Base-by-base conservation (phyloP, 2,329 filamentous ascomycete genomes). In the Daldinia sp. region DNA sequence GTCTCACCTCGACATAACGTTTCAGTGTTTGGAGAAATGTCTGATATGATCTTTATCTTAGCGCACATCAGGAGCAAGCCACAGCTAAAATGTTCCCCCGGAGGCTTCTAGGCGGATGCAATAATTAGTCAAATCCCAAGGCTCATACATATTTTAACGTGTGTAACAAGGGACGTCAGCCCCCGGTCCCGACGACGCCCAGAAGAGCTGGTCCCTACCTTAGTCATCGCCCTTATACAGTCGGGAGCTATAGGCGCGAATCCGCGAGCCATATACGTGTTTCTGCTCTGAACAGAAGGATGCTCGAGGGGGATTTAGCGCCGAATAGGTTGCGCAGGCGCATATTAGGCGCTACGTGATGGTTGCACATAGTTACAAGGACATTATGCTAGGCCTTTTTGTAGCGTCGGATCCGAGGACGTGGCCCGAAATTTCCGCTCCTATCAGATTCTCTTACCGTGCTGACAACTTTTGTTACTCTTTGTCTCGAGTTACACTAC, bases 151-250 rank as follows among this genome's bases (percentile, higher is more conserved):
- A 37, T 20, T n/a, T 44, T 35, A 39, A 33, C 15, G 12, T 39
- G 58, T 63, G 68, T 57, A 55, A 68, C 58, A 15, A 50, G 37
- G 44, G 42, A 26, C 30, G 55, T 68, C 59, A 68, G 68, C 65
- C 61, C 50, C 65, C 68, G 68, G 68, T 68, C 62, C 68, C 68
- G 68, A 70, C 41, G 33, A 35, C 26, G 9, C 6, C 42, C 13
- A 33, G 55, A 54, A 64, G 60, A 42, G 10, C 37, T 51, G 18
- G 42, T 5, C 37, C 23, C 23, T 56, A 18, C 12, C 33, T 41
- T 54, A 54, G 15, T 56, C 37, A 57, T 51, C 13, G 23, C 20
- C 20, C 20, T 23, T 15, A 44, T 46, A 7, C 18, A 18, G 41
- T 58, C 68, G 62, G 61, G 46, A 65, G 58, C 58, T 28, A 44